Evolutionary conservation across 768 basidiomycete genomes (phyloP).

Genomic region (Naematelia encephala): DNA sequence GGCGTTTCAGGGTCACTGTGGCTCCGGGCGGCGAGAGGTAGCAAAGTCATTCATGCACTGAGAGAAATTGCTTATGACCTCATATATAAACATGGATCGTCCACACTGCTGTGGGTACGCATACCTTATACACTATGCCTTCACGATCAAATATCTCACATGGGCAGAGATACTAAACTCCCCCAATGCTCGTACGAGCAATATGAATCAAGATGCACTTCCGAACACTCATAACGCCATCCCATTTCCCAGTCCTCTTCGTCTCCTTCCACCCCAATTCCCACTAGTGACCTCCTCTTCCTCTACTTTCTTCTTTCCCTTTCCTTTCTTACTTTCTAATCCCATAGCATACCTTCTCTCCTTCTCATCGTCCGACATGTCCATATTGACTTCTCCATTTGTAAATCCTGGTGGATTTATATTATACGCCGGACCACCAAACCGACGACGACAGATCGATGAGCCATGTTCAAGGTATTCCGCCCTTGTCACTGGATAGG

Average conservation of each 20-base stretch:
- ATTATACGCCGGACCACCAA: conserved; percentile 52
- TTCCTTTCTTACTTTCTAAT: conserved; percentile 24
- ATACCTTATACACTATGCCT: no score
- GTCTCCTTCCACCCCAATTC: conserved; percentile 43
- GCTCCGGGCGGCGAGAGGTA: background rate
- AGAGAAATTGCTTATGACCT: no score
- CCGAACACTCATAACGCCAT: conserved; percentile 1
- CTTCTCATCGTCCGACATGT: conserved; percentile 40
- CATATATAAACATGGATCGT: no score
- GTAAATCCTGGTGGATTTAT: conserved; percentile 37
- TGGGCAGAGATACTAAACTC: no score
- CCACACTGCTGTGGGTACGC: no score
- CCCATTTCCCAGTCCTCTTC: conserved; percentile 21
- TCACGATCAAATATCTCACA: no score
- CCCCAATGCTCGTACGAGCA: no score
- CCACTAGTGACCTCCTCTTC: conserved; percentile 45
- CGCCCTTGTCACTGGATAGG: conserved; percentile 64
- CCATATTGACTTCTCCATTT: conserved; percentile 16
- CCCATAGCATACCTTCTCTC: conserved; percentile 45
- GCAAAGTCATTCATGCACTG: no score
- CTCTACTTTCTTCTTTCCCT: conserved; percentile 24
- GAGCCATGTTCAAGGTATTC: conserved; percentile 85
- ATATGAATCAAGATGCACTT: no score
- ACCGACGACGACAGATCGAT: conserved; percentile 69
- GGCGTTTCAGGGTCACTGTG: conserved; percentile 25